Base-by-base conservation (phyloP, 2,329 filamentous ascomycete species). In the Paracoccidioides brasiliensis region DNA sequence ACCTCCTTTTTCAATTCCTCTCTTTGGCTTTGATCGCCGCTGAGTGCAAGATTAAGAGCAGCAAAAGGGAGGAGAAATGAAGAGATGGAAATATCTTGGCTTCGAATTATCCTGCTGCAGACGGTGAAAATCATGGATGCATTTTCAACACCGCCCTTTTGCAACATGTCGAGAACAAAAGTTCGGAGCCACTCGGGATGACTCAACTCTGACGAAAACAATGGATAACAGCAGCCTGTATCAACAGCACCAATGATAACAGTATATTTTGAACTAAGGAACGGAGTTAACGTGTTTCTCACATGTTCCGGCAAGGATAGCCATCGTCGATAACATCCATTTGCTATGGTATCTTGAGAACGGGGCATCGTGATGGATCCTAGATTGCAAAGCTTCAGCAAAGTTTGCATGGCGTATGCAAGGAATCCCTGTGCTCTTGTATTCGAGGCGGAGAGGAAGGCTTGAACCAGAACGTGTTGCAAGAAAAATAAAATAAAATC, bases 381-480 rank as follows among this genome's bases (percentile, higher is more conserved):
- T 64, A 96, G 84, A 33, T 86, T 84, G 64, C 86, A 88, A 61
- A 85, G 82, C 46, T 84, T 83, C 3, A 97, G 78, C 43, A 97
- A 78, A 64, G 95, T 86, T 69, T 99, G 93, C 83, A 98, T 96
- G 1, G 86, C 88, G 70, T 87, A 98, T 1, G 91, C 91, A 15
- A 99, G 77, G 66, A 94, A 95, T 0, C 90, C 90, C 69, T 97
- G 93, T 5, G 90, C 79, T 60, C 83, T 84, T 2, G 90, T 86
- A 67, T 96, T 94, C 0, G 86, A 93, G 1, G 88, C 86, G 0
- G 91, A 95, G 45, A 95, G 76, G 66, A 98, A 99, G 0, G 90
- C 86, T 58, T 90, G 90, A 32, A 97, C 89, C 9, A 98, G 75
- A 6, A 95, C 85, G 65, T 94, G 80, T 64, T 95, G 85, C 14